Conservation (phyloP, 2,329 filamentous ascomycete species). For the Aspergillus bombycis region DNA sequence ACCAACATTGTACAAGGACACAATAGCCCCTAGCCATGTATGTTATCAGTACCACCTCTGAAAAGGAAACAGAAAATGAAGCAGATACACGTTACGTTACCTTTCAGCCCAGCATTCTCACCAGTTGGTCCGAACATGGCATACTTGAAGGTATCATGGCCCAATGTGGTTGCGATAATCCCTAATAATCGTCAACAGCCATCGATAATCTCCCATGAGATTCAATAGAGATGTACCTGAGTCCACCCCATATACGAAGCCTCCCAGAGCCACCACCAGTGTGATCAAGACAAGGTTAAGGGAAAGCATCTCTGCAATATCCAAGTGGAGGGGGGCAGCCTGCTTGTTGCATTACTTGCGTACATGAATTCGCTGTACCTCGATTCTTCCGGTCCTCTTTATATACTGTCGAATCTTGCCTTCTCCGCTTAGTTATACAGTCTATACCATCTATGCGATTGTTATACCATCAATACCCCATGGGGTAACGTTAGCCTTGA, state of each 20-base stretch:
- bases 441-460: not conserved
- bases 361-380: not conserved
- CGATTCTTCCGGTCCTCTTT: not conserved
- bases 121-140: conserved; percentile 20
- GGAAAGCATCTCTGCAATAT: conserved; percentile 9
- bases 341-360: not conserved
- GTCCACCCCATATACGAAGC: conserved; percentile 20
- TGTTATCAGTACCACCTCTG: not conserved
- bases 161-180: conserved; percentile 22
- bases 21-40: conserved; percentile 19
- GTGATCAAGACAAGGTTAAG: conserved; percentile 14
- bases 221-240: conserved; percentile 8
- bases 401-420: not conserved
- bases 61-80: not conserved
- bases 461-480: not conserved
- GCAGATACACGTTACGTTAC: not conserved
- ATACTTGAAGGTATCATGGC: conserved; percentile 22
- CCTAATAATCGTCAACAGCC: conserved; percentile 2
- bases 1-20: conserved; percentile 26
- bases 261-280: conserved; percentile 18
- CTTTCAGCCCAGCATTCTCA: conserved; percentile 15
- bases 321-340: not conserved
- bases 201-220: not conserved
- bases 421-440: not conserved
- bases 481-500: not conserved